Evolutionary conservation across 1,284 basidiomycete species (phyloP).

Genomic region (Pyrrhoderma lamaoense): DNA sequence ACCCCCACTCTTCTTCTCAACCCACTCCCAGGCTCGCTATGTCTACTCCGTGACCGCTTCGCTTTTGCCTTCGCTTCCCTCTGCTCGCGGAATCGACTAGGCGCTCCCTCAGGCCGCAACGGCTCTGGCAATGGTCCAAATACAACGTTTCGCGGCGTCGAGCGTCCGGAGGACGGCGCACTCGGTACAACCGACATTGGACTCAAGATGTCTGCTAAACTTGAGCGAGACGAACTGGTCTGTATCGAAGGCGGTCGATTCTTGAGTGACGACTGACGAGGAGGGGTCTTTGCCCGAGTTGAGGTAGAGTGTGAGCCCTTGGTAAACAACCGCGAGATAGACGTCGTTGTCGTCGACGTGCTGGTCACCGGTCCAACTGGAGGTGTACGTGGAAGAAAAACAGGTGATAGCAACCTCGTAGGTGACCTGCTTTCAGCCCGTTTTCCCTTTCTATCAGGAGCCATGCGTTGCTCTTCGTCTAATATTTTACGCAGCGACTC

Average conservation of each 20-base stretch:
- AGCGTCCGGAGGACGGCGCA: slow-evolving; percentile 29
- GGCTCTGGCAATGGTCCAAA: slow-evolving; percentile 68
- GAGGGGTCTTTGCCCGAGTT: slow-evolving; percentile 45
- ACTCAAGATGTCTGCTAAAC: not conserved
- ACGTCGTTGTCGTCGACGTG: slow-evolving; percentile 66
- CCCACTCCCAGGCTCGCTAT: not conserved
- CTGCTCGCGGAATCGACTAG: slow-evolving; percentile 24
- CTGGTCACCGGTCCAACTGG: slow-evolving; percentile 42
- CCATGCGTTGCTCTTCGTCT: slow-evolving; percentile 37
- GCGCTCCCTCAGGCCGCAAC: slow-evolving; percentile 31
- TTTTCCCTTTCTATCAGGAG: slow-evolving; percentile 24
- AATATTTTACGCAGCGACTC: slow-evolving; percentile 62
- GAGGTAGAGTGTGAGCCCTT: slow-evolving; percentile 43
- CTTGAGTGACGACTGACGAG: slow-evolving; percentile 49
- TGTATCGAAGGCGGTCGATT: slow-evolving; percentile 31
- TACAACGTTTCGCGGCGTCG: slow-evolving; percentile 70
- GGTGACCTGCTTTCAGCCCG: slow-evolving; percentile 17
- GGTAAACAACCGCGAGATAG: slow-evolving; percentile 65
- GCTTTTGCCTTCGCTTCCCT: slow-evolving; percentile 24
- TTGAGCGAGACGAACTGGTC: slow-evolving; percentile 3
- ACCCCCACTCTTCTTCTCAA: slow-evolving; percentile 20
- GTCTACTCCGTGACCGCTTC: not conserved
- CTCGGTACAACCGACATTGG: slow-evolving; percentile 23
- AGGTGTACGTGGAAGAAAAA: slow-evolving; percentile 37
- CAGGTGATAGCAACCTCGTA: slow-evolving; percentile 17